These are phyloP conservation scores for Populus tomentosa DNA, from an alignment of 441 rosid genomes.

Conservation along the genomic window DNA sequence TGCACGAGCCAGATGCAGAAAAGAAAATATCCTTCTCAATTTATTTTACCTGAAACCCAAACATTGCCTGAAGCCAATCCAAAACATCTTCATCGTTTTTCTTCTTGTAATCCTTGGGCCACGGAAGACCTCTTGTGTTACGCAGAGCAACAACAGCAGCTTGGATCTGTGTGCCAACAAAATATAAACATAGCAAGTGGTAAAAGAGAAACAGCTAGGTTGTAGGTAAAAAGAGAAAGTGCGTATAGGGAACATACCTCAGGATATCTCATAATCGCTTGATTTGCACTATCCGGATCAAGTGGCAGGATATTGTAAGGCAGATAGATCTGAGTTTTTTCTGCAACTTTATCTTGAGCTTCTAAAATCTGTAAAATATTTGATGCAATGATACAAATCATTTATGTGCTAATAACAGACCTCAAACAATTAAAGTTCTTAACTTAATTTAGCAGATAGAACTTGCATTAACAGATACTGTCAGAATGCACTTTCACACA, in stretches of 20 bases:
- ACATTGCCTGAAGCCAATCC: conserved; percentile 98
- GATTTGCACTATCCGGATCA: conserved; percentile 97
- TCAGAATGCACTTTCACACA: background rate
- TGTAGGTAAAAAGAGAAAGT: conserved; percentile 7
- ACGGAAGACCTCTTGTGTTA: conserved; percentile 95
- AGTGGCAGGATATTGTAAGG: conserved; percentile 96
- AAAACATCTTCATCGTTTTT: conserved; percentile 90
- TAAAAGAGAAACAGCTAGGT: conserved; percentile 5
- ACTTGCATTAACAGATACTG: background rate
- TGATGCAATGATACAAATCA: conserved; percentile 17
- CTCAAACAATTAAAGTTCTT: background rate
- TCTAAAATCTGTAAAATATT: conserved; percentile 67
- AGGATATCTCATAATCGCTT: conserved; percentile 94
- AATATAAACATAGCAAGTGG: conserved; percentile 7
- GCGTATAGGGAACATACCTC: conserved; percentile 50
- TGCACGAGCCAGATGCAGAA: conserved; percentile 1
- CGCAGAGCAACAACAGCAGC: conserved; percentile 95
- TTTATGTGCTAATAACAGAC: conserved; percentile 4
- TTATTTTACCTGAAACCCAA: conserved; percentile 88
- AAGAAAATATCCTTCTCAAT: background rate
- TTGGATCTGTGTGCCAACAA: conserved; percentile 56
- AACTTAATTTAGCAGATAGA: background rate
- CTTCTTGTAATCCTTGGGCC: conserved; percentile 82
- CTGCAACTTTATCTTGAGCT: conserved; percentile 89
- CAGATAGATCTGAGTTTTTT: conserved; percentile 84